These are phyloP conservation scores for Suillus hirtellus DNA, from an alignment of 768 basidiomycete genomes.

Conservation along the genomic window DNA sequence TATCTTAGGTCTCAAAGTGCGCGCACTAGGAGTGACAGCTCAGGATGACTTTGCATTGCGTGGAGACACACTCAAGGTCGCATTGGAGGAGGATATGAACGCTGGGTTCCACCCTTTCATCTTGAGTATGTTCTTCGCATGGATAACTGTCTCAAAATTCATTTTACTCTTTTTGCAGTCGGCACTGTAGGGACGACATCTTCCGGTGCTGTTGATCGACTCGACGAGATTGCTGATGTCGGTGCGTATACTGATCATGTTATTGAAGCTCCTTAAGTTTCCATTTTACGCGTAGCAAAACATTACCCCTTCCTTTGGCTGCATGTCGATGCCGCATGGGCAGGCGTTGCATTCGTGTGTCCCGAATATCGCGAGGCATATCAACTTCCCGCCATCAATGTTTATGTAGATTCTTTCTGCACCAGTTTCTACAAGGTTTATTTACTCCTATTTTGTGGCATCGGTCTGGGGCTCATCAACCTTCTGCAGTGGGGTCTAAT, in stretches of 20 bases:
- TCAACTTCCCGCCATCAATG: conserved; percentile 72
- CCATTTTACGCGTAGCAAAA: conserved; percentile 43
- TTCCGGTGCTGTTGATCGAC: conserved; percentile 81
- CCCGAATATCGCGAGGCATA: conserved; percentile 71
- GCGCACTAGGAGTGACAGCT: conserved; percentile 62
- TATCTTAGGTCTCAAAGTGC: conserved; percentile 74
- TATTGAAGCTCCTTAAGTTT: not conserved
- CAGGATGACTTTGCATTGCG: conserved; percentile 70
- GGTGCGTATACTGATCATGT: conserved; percentile 42
- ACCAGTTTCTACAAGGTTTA: conserved; percentile 89
- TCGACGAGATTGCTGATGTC: conserved; percentile 72
- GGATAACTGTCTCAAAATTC: not conserved
- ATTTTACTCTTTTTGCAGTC: conserved; percentile 45
- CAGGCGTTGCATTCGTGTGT: conserved; percentile 77
- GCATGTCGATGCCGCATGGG: conserved; percentile 93
- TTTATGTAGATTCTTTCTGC: conserved; percentile 75
- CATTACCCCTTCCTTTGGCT: conserved; percentile 71
- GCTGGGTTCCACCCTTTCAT: conserved; percentile 76
- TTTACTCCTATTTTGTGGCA: not conserved
- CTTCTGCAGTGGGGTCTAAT: conserved; percentile 76
- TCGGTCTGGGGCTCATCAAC: not conserved
- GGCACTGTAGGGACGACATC: conserved; percentile 90
- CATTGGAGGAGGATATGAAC: conserved; percentile 62
- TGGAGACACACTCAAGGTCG: conserved; percentile 58
- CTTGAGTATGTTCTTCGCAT: conserved; percentile 48